A percentile compares a stretch with the other conserved stretches of the same genome.
These are phyloP conservation scores for Capronia epimyces DNA, from an alignment of 2,329 filamentous ascomycete species.

Conservation along the genomic window DNA sequence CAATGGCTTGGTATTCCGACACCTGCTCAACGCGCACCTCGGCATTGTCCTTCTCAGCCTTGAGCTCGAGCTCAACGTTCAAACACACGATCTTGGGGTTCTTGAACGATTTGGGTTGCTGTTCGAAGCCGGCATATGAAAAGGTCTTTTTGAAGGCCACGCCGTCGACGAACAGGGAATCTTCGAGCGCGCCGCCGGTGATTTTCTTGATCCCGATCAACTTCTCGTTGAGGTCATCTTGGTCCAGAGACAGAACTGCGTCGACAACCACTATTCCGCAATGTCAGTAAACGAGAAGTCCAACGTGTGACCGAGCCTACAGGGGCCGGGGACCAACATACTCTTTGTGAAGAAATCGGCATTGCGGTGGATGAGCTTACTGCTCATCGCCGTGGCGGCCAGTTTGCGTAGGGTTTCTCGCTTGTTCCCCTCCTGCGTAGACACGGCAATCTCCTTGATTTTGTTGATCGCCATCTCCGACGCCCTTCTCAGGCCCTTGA, in stretches of 20 bases:
- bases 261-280: conserved; percentile 79
- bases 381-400: conserved; percentile 95
- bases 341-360: conserved; percentile 96
- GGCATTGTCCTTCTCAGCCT: conserved; percentile 98
- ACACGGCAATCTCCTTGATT: conserved; percentile 93
- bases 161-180: conserved; percentile 93
- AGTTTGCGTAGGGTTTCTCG: conserved; percentile 84
- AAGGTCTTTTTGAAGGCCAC: conserved; percentile 99
- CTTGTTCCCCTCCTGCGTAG: conserved; percentile 74
- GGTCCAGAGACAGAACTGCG: conserved; percentile 88
- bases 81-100: conserved; percentile 95
- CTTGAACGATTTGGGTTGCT: conserved; percentile 92
- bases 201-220: conserved; percentile 98
- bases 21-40: conserved; percentile 98
- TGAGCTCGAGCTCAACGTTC: conserved; percentile 96
- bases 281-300: conserved; percentile 8
- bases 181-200: conserved; percentile 88
- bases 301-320: background rate
- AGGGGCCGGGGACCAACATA: conserved; percentile 41
- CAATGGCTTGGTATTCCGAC: conserved; percentile 97
- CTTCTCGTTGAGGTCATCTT: conserved; percentile 95
- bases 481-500: conserved; percentile 88
- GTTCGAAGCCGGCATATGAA: conserved; percentile 97
- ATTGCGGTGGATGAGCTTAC: conserved; percentile 98
- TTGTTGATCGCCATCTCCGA: conserved; percentile 93